A percentile compares a stretch with the other conserved stretches of the same genome.
Evolutionary conservation across 257 asterid genomes (phyloP).

Genomic region (Craterostigma plantagineum): DNA sequence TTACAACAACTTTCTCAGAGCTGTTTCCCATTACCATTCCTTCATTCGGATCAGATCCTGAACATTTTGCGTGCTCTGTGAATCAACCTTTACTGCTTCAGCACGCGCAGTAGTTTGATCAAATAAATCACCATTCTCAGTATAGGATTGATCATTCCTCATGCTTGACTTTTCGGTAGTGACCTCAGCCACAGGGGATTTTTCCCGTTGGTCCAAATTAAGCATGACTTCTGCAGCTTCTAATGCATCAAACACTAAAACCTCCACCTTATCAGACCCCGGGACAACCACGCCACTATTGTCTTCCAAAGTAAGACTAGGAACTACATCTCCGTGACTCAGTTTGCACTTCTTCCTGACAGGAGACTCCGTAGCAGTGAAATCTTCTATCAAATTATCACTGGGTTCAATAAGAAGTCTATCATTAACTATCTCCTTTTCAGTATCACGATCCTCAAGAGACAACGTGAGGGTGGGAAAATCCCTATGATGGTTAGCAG

Average conservation of each 20-base stretch:
- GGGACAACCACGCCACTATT: not conserved
- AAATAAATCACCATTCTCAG: conserved; percentile 7
- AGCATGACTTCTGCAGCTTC: conserved; percentile 7
- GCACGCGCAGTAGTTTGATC: conserved; percentile 11
- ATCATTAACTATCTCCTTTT: conserved; percentile 8
- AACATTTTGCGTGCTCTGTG: no score
- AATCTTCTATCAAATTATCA: conserved; percentile 9
- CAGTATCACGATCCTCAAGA: conserved; percentile 10
- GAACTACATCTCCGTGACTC: conserved; percentile 11
- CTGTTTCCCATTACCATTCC: no score
- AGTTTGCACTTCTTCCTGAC: conserved; percentile 21
- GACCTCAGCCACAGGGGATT: conserved; percentile 4
- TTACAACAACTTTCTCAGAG: no score
- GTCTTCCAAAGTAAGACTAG: conserved; percentile 6
- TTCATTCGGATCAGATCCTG: no score
- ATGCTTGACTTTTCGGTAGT: conserved; percentile 10
- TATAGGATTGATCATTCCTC: conserved; percentile 12
- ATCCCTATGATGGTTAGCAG: conserved; percentile 8
- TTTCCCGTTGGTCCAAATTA: conserved; percentile 9
- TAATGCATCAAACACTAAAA: conserved; percentile 5
- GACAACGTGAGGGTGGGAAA: conserved; percentile 10
- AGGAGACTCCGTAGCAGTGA: conserved; percentile 10
- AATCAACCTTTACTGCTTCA: conserved; percentile 4
- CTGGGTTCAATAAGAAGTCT: not conserved
- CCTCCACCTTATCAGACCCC: conserved; percentile 3